Evolutionary conservation across 2,329 filamentous ascomycete species (phyloP), one percentile per base, ranked within the genome.

Genomic region (Lecanoromycetidae sp.): DNA sequence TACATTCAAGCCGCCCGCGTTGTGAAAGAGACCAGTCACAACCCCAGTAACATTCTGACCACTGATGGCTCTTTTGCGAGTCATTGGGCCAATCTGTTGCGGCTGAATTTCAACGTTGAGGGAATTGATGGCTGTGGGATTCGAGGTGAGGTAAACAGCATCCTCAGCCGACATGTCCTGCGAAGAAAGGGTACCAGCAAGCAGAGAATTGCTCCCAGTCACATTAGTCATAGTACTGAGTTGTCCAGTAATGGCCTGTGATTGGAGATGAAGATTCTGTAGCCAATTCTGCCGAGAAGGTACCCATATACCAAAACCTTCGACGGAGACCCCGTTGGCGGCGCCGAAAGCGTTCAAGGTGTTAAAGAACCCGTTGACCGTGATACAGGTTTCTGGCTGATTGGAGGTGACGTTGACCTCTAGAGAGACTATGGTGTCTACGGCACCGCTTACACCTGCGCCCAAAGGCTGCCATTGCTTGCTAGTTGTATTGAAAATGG

Each of bases 221-320:
- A 87, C 68, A 44, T 80, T 71, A n/a, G 84, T 73, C 32, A 81
- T 71, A 5, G 85, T 75, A 15, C 80, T 83, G 37, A 98, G 71
- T 47, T 79, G 68, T 30, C 91, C 93, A 49, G 74, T 72, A 56
- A 93, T 75, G 5, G 76, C 71, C 46, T 84, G 79, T 26, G 79
- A 72, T 6, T 75, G 66, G 5, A 77, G 68, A 29, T 79, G 64
- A 15, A 95, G 67, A 55, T 93, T 91, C 59, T 87, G 79, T 13
- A 98, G 71, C 91, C 91, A 98, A 60, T 91, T 91, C 49, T 72
- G 74, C 52, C 75, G 72, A 3, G 87, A 93, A 3, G 85, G 85
- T 6, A 96, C 82, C 91, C 91, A 98, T 30, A 96, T 72, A 12
- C 87, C 90, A 58, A 98, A 87, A 2, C 88, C 87, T 42, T 77